A percentile compares a stretch with the other conserved stretches of the same genome.
phyloP scores from a whole-genome alignment of 208 protist species.

The Phytomonas sp. region DNA sequence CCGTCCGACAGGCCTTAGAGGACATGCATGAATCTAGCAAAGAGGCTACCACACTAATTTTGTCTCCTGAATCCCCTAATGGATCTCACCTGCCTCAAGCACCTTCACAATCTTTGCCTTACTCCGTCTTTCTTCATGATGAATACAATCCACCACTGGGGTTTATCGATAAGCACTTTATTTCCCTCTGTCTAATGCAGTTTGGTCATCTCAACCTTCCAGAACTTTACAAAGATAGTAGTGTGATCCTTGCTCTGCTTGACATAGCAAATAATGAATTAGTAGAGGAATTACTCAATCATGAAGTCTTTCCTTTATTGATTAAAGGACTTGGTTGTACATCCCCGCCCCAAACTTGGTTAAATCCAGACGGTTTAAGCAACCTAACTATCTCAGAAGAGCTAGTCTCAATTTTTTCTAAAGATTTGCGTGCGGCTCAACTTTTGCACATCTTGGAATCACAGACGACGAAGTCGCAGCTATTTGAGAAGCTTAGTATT shows the following conservation, averaged over 20 bases:
- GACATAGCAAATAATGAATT: constrained; percentile 44
- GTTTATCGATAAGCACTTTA: constrained; percentile 69
- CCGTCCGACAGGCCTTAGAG: constrained; percentile 10
- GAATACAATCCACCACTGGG: constrained; percentile 54
- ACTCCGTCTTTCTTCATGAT: constrained; percentile 62
- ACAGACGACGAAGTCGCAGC: constrained; percentile 19
- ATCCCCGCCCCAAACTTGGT: constrained; percentile 9
- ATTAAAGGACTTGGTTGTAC: constrained; percentile 15
- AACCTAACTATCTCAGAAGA: constrained; percentile 40
- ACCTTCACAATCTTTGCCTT: constrained; percentile 21
- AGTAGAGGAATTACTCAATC: constrained; percentile 39
- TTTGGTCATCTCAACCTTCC: constrained; percentile 30
- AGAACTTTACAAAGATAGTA: constrained; percentile 36
- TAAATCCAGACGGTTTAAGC: constrained; percentile 24
- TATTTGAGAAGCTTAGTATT: constrained; percentile 21
- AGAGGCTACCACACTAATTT: not conserved
- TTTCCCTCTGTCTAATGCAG: constrained; percentile 63
- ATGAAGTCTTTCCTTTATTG: constrained; percentile 36
- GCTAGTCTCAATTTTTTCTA: constrained; percentile 28
- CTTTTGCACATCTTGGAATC: constrained; percentile 25
- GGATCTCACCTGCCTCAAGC: not conserved
- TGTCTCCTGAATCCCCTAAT: not conserved
- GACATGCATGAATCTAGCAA: not conserved
- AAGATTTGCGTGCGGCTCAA: constrained; percentile 36
- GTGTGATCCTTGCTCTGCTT: constrained; percentile 36